Conservation (phyloP, 768 basidiomycete genomes). For the Boletus subcaerulescens region DNA sequence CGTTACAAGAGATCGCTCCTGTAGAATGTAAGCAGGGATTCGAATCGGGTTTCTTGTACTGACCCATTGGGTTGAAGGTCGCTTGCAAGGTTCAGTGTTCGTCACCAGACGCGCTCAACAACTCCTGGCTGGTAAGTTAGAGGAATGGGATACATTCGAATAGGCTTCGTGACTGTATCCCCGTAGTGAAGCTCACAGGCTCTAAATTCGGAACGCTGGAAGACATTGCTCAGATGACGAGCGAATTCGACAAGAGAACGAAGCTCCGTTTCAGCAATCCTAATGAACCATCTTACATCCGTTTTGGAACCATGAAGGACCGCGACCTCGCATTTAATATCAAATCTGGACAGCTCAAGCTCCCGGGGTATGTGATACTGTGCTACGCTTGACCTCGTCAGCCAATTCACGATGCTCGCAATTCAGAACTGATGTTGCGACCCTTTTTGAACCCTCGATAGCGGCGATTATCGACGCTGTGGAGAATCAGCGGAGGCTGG, state of each 20-base stretch:
- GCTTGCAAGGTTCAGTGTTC: slow-evolving; percentile 50
- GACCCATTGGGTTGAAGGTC: slow-evolving; percentile 35
- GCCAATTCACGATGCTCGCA: neutral
- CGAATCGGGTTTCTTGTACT: neutral
- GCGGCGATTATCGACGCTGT: slow-evolving; percentile 21
- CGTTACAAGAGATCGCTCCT: slow-evolving; percentile 49
- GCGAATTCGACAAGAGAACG: slow-evolving; percentile 45
- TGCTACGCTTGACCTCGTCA: too few relatives aligned
- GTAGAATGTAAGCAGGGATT: slow-evolving; percentile 36
- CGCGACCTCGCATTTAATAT: slow-evolving; percentile 41
- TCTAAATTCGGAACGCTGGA: slow-evolving; percentile 39
- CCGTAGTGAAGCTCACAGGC: slow-evolving; percentile 37
- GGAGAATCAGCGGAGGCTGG: slow-evolving; percentile 21
- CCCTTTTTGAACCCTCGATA: slow-evolving; percentile 30
- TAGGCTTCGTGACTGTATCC: neutral
- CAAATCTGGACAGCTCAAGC: slow-evolving; percentile 45
- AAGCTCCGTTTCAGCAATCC: slow-evolving; percentile 43
- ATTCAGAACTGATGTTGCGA: slow-evolving; percentile 28
- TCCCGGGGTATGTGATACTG: slow-evolving; percentile 29
- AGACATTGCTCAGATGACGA: slow-evolving; percentile 41
- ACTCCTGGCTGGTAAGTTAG: slow-evolving; percentile 37
- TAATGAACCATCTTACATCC: slow-evolving; percentile 42
- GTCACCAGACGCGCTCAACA: slow-evolving; percentile 43
- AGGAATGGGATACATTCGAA: neutral
- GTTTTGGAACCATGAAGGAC: slow-evolving; percentile 45